Evolutionary conservation across 306 rosid species (phyloP), one percentile per base, ranked within the genome.

Genomic region (Corylus avellana): DNA sequence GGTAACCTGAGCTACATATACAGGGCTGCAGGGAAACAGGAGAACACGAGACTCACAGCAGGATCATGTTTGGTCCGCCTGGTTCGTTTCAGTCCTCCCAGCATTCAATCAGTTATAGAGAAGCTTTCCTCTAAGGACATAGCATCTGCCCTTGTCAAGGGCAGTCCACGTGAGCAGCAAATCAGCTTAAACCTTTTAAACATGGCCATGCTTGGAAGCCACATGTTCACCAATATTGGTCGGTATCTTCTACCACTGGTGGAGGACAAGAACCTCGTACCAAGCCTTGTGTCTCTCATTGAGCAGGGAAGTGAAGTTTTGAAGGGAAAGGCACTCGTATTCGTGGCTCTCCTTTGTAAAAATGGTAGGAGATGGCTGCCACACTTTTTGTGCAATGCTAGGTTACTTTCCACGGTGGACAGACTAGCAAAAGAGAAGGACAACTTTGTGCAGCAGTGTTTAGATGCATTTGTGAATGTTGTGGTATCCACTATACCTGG

Each of bases 61-160:
- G 99, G 98, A 50, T 95, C 99, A 54, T 95, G 98, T 82, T 87
- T 95, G 84, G 99, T 93, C 76, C 99, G 99, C 85, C 85, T 95
- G 29, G 93, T 81, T 80, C 95, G 94, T 79, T 95, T 95, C 80
- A 93, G 82, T 79, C 96, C 97, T 78, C 84, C 95, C 35, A 89
- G 88, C 85, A 84, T 86, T 83, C 97, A 93, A 78, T 81, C 89
- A 35, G 93, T 95, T 74, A 68, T 85, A 57, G 98, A 93, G 77
- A 93, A 89, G 83, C 88, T 91, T 75, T 88, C 99, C 20, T 87
- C 91, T 79, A 95, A 91, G 82, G 98, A 95, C 46, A 80, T 95
- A 57, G 93, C 97, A 74, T 93, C 96, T 66, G 82, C 93, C 79
- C 83, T 95, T 32, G 83, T 86, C 77, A 95, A 93, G 85, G 98